These are phyloP conservation scores for Priceomyces carsonii DNA, from an alignment of 805 yeast species.

Conservation along the genomic window DNA sequence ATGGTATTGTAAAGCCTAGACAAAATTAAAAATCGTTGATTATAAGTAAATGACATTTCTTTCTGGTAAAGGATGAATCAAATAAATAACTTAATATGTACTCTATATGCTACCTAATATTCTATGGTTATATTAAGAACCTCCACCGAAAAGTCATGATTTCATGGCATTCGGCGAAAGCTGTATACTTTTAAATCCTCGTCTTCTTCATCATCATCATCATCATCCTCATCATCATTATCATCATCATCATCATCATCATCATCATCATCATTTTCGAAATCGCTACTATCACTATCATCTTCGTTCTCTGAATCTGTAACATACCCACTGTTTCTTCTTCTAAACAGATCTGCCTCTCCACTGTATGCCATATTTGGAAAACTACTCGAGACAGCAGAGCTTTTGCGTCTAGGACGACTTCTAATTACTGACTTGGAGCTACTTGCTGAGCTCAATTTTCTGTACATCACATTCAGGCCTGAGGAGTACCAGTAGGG, in stretches of 20 bases:
- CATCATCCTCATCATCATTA: background rate
- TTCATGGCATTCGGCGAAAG: slow-evolving; percentile 2
- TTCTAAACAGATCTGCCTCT: background rate
- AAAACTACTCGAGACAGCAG: background rate
- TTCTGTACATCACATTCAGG: background rate
- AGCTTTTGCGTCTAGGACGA: slow-evolving; percentile 1
- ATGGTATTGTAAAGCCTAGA: slow-evolving; percentile 66
- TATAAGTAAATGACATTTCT: background rate
- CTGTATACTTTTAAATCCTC: slow-evolving; percentile 3
- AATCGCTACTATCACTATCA: slow-evolving; percentile 3
- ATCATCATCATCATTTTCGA: background rate
- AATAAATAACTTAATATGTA: too few species aligned
- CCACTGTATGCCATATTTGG: background rate
- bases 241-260: slow-evolving; percentile 4
- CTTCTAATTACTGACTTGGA: slow-evolving; percentile 1
- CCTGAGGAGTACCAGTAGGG: too few species aligned
- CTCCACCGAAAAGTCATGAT: too few species aligned
- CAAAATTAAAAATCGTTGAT: slow-evolving; percentile 37
- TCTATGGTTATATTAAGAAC: too few species aligned
- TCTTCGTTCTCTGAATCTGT: slow-evolving; percentile 10
- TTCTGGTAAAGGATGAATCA: background rate
- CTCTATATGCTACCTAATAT: too few species aligned
- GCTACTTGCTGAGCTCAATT: background rate
- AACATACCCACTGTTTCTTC: slow-evolving; percentile 12
- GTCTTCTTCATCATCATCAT: slow-evolving; percentile 3